Base-by-base conservation (phyloP, 164 flowering plant genomes). In the Warburgia ugandensis region DNA sequence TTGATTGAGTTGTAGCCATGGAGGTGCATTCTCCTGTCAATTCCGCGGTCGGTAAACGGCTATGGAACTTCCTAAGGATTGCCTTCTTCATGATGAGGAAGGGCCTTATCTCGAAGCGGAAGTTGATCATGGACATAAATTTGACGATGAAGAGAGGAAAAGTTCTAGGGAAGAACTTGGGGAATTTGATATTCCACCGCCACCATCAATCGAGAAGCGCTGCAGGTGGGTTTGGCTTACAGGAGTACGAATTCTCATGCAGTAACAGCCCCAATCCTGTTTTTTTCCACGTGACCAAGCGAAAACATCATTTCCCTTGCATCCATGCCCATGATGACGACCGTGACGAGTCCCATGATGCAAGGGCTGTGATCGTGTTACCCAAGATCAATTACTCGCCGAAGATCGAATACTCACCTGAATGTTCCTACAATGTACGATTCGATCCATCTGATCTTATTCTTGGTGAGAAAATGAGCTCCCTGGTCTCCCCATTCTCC, bases 201-300 rank as follows among this genome's bases (percentile, higher is more conserved):
- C 66, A 63, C 29, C 52, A 60, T 25, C 45, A 48, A 21, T 54
- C 66, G 19, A 44, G 30, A 26, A 45, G 55, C 22, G 7, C 29
- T 45, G 8, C 63, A 3, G 68, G 68, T 55, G 62, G 56, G 52
- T 69, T 42, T 32, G 74, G 74, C 56, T 13, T 39, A 62, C 74
- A 64, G 58, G 77, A 75, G 6, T 75, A 59, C 45, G 83, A 78
- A 25, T 78, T 78, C 66, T 78, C 83, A 14, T 78, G 83, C 69
- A 75, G 74, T 50, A 71, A 75, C 49, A 75, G 78, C 58, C 83
- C 80, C 6, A 66, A 64, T 33, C 83, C 79, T 62, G 71, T 73
- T 66, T 73, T 78, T 65, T 73, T 58, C 72, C 74, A 73, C 50
- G 63, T 67, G 43, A 38, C 42, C 16, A 75, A 74, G 56, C 73